Percentiles rank a stretch among this genome's conserved stretches.
Conservation (phyloP, 352 stramenopile species). For the Globisporangium polare region DNA sequence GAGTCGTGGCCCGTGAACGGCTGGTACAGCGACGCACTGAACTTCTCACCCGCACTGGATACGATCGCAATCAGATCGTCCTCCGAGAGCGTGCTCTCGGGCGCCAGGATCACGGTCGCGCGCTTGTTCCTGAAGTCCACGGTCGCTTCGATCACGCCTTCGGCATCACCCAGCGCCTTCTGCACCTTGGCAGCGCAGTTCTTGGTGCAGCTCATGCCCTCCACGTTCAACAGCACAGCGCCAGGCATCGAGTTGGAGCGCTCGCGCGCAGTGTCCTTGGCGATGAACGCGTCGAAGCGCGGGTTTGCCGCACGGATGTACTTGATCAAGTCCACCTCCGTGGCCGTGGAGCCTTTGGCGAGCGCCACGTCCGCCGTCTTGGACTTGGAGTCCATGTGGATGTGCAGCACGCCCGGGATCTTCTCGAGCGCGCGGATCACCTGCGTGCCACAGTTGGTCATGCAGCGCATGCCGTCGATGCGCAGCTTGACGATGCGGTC, state of each 20-base stretch:
- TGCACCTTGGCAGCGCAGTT: conserved; percentile 63
- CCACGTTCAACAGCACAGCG: conserved; percentile 66
- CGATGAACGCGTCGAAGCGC: conserved; percentile 69
- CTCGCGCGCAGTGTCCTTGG: conserved; percentile 41
- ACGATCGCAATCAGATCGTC: conserved; percentile 70
- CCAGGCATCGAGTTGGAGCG: conserved; percentile 48
- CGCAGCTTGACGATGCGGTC: conserved; percentile 72
- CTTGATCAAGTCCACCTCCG: conserved; percentile 86
- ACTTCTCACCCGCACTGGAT: conserved; percentile 35
- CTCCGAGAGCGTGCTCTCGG: conserved; percentile 51
- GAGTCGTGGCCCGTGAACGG: conserved; percentile 61
- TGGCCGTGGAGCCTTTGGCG: conserved; percentile 74
- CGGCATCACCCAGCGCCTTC: conserved; percentile 35
- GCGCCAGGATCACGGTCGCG: conserved; percentile 64
- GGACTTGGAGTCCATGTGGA: conserved; percentile 79
- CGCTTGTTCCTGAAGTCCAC: conserved; percentile 72
- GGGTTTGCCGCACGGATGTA: conserved; percentile 69
- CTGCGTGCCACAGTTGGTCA: conserved; percentile 80
- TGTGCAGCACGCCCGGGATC: conserved; percentile 78
- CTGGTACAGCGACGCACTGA: conserved; percentile 58
- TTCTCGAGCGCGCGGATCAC: conserved; percentile 79
- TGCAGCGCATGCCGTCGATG: conserved; percentile 85
- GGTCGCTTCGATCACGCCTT: conserved; percentile 58
- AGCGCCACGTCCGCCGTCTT: conserved; percentile 76
- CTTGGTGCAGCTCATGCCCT: conserved; percentile 74